Base-by-base conservation (phyloP, 805 yeast species). In the Blastobotrys mokoenaii region DNA sequence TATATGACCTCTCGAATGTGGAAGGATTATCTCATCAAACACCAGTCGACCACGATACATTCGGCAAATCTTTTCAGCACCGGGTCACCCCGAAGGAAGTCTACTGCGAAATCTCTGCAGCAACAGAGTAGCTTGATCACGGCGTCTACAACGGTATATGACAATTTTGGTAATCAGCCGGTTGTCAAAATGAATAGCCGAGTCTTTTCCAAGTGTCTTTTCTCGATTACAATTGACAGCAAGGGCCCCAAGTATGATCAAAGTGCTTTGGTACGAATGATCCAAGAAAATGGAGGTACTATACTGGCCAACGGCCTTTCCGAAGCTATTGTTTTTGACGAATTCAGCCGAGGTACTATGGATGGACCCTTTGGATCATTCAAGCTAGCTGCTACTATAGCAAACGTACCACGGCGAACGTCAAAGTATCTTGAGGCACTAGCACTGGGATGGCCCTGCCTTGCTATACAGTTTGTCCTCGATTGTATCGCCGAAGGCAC, bases 401-500 rank as follows among this genome's bases (percentile, higher is more conserved):
- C 90, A 0, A 72, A 71, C 33, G 70, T 69, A 27, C 72, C 74
- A 46, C 69, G 76, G 15, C 66, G 96, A 32, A 84, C 88, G 40
- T 71, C 80, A 7, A 88, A 87, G 56, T 88, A 82, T 58, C 59
- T 88, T 8, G 93, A 85, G 56, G 78, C 82, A 2, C 60, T 87
- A 14, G 84, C 90, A 0, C 58, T 87, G 38, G 89, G 90, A 2
- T 87, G 95, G 95, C 97, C 97, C 1, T 73, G 84, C 15, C 56
- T 88, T 27, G 79, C 85, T 2, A 72, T 74, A 46, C 57, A 63
- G 7, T 87, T 74, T 51, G 65, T 86, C 2, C 58, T 61, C 4
- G 82, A 80, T 47, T 71, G 82, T 46, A 53, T 75, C 2, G 51
- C 56, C 40, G 36, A 39, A n/a, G 46, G 53, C 1, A 25, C 48